Percentiles rank a stretch among this genome's conserved stretches.
phyloP scores from a whole-genome alignment of 2,329 filamentous ascomycete genomes.

The Alternaria rosae region DNA sequence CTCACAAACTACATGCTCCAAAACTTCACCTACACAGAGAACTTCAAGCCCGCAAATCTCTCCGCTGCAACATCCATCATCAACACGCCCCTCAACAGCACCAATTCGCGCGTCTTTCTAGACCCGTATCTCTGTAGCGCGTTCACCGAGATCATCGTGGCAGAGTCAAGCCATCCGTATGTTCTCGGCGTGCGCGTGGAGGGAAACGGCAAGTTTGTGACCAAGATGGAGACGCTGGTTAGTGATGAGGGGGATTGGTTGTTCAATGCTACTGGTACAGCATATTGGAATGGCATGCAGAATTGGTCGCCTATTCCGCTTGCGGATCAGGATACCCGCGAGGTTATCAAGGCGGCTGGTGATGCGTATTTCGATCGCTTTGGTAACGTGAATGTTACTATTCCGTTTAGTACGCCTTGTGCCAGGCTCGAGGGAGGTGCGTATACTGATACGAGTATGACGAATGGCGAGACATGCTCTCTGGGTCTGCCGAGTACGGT shows the following conservation, averaged over 20 bases:
- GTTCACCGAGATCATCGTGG: constrained; percentile 31
- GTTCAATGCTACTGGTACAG: constrained; percentile 29
- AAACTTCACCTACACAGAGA: constrained; percentile 31
- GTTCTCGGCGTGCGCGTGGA: constrained; percentile 31
- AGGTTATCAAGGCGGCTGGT: constrained; percentile 30
- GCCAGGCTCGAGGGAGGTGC: constrained; percentile 36
- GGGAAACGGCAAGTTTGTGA: constrained; percentile 20
- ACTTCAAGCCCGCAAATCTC: constrained; percentile 25
- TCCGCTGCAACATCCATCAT: constrained; percentile 23
- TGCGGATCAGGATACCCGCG: constrained; percentile 16
- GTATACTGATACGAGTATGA: constrained; percentile 26
- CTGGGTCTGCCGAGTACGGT: constrained; percentile 33
- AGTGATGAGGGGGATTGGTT: constrained; percentile 33
- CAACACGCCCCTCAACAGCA: constrained; percentile 25
- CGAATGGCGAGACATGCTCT: constrained; percentile 26
- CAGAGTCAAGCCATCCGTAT: constrained; percentile 25
- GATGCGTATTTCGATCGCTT: constrained; percentile 34
- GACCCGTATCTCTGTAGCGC: constrained; percentile 29
- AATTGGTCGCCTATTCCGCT: constrained; percentile 26
- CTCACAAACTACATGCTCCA: constrained; percentile 14
- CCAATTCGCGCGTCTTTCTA: constrained; percentile 22
- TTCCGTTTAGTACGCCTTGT: constrained; percentile 36
- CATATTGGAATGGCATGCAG: constrained; percentile 21
- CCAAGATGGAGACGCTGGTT: constrained; percentile 30
- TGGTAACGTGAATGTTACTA: constrained; percentile 21